Conservation (phyloP, 345 rosid species). For the Lepidium africanum region DNA sequence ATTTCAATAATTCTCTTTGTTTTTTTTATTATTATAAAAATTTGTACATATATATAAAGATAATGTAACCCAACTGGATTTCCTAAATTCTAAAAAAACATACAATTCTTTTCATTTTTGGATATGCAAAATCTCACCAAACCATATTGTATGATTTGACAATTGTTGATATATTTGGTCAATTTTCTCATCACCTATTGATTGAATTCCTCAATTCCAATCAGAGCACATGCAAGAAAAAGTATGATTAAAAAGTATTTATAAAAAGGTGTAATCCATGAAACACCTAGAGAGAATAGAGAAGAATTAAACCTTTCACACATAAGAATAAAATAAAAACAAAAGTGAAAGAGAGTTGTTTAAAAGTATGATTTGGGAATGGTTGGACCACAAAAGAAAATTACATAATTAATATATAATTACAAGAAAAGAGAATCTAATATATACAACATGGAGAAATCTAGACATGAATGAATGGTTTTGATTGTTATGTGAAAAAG, state of each 20-base stretch:
- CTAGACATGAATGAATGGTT: conserved; percentile 5
- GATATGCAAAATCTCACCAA: conserved; percentile 18
- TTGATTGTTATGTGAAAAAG: conserved; percentile 6
- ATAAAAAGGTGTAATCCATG: conserved; percentile 19
- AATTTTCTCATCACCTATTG: conserved; percentile 1
- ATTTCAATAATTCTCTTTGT: conserved; percentile 16
- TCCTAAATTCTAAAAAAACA: background rate
- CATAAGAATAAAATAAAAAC: background rate
- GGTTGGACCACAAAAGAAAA: background rate
- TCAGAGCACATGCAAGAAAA: conserved; percentile 16
- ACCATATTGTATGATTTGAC: conserved; percentile 4
- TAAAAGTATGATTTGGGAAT: conserved; percentile 24
- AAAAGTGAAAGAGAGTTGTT: conserved; percentile 25
- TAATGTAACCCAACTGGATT: conserved; percentile 21
- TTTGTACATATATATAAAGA: background rate
- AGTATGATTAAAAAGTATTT: background rate
- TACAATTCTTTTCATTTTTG: background rate
- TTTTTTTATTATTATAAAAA: background rate
- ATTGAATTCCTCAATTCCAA: conserved; percentile 1
- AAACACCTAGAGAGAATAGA: conserved; percentile 27
- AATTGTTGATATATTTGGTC: background rate
- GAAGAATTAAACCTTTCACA: conserved; percentile 23
- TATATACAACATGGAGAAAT: background rate
- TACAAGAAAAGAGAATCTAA: background rate
- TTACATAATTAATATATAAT: background rate